phyloP scores from a whole-genome alignment of 768 basidiomycete genomes.

The Tricholomella constricta region DNA sequence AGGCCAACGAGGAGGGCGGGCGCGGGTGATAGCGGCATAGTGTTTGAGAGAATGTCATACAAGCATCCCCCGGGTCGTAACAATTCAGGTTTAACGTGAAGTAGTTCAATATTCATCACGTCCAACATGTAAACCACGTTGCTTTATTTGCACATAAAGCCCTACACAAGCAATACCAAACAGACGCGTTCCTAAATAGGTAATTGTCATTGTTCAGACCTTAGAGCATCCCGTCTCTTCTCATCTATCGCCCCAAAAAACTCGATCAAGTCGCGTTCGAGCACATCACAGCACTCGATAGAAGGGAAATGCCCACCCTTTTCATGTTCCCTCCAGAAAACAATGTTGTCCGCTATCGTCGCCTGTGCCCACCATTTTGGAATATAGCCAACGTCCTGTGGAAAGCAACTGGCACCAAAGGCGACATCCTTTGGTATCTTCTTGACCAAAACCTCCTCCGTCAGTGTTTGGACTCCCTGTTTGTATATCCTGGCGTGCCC shows the following conservation, averaged over 20 bases:
- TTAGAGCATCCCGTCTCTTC: neutral
- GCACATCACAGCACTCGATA: constrained; percentile 31
- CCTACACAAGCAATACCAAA: neutral
- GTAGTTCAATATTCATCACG: neutral
- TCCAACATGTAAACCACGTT: constrained; percentile 4
- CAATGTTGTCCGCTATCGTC: constrained; percentile 38
- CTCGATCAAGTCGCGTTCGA: constrained; percentile 24
- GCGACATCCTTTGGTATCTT: constrained; percentile 30
- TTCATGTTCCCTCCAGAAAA: constrained; percentile 42
- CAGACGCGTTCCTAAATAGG: constrained; percentile 3
- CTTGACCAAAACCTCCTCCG: constrained; percentile 19
- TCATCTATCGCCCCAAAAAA: neutral
- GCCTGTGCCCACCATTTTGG: constrained; percentile 44
- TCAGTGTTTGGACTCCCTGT: constrained; percentile 21
- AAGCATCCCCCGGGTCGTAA: constrained; percentile 12
- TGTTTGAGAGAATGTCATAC: constrained; percentile 16
- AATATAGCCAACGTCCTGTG: constrained; percentile 35
- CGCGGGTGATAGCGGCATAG: constrained; percentile 50
- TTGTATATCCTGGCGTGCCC: constrained; percentile 37
- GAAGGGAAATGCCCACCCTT: constrained; percentile 23
- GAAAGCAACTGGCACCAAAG: constrained; percentile 44
- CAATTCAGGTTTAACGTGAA: neutral
- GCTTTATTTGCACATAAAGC: neutral
- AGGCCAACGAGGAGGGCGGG: constrained; percentile 74
- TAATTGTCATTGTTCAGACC: neutral